A percentile compares a stretch with the other conserved stretches of the same genome.
These are phyloP conservation scores for Fonsecaea pedrosoi DNA, from an alignment of 2,329 filamentous ascomycete species.

Conservation along the genomic window DNA sequence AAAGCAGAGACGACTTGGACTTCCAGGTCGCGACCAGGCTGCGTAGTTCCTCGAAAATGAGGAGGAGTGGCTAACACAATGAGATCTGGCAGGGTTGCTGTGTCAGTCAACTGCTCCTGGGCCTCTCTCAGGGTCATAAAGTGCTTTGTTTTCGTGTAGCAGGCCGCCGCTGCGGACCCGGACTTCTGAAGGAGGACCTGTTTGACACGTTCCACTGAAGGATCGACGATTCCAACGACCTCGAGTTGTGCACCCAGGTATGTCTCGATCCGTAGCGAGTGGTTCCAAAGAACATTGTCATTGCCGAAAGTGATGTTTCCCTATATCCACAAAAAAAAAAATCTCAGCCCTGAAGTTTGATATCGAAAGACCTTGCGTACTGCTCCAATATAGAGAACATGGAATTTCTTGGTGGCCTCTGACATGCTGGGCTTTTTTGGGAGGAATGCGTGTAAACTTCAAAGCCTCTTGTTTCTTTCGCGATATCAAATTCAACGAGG, in stretches of 20 bases:
- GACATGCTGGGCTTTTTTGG: not conserved
- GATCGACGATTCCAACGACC: slow-evolving; percentile 17
- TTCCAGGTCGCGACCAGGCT: slow-evolving; percentile 7
- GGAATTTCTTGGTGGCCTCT: not conserved
- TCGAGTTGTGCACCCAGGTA: slow-evolving; percentile 1
- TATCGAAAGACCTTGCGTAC: not conserved
- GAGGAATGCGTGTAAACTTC: not conserved
- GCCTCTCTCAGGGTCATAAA: slow-evolving; percentile 4
- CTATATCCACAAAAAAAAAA: slow-evolving; percentile 1
- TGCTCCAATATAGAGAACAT: not conserved
- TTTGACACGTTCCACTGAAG: slow-evolving; percentile 14
- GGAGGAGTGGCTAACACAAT: slow-evolving; percentile 4
- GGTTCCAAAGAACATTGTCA: slow-evolving; percentile 22
- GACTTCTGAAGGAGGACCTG: slow-evolving; percentile 8
- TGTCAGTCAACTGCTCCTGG: not conserved
- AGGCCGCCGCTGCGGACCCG: slow-evolving; percentile 7
- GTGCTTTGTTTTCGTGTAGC: slow-evolving; percentile 13
- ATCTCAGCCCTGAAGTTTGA: not conserved
- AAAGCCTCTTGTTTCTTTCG: not conserved
- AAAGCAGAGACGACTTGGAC: slow-evolving; percentile 1
- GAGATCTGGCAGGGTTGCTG: not conserved
- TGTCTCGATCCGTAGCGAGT: slow-evolving; percentile 21
- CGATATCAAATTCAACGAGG: not conserved
- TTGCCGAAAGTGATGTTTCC: slow-evolving; percentile 21
- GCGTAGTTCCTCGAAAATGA: slow-evolving; percentile 12